A percentile compares a stretch with the other conserved stretches of the same genome.
Conservation (phyloP, 2,329 filamentous ascomycete species). For the Colletotrichum lindemuthianum region DNA sequence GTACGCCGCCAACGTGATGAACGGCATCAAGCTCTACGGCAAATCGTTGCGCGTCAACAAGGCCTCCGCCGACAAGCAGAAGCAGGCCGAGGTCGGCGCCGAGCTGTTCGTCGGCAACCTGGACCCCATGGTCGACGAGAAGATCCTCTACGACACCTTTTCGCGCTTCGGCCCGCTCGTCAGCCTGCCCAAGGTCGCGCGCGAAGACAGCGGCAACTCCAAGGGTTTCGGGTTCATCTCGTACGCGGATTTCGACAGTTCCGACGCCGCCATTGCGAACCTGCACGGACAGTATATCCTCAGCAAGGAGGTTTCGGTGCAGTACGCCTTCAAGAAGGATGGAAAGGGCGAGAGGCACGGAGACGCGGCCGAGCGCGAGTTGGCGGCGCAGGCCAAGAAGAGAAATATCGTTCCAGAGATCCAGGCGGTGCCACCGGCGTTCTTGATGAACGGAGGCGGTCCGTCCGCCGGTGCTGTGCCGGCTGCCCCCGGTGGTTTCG, state of each 20-base stretch:
- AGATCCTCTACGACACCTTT: constrained; percentile 94
- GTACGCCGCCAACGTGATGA: constrained; percentile 96
- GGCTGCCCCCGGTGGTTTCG: constrained; percentile 46
- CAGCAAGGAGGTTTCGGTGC: constrained; percentile 95
- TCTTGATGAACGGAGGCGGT: constrained; percentile 60
- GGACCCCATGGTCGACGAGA: constrained; percentile 93
- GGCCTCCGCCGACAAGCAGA: constrained; percentile 89
- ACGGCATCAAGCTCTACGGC: constrained; percentile 90
- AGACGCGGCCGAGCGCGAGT: constrained; percentile 89
- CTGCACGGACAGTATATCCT: constrained; percentile 97
- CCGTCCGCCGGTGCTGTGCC: constrained; percentile 40
- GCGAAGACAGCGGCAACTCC: constrained; percentile 86
- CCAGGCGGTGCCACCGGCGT: constrained; percentile 78
- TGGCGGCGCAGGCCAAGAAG: constrained; percentile 92
- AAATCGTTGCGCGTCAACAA: constrained; percentile 98
- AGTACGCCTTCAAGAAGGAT: constrained; percentile 99
- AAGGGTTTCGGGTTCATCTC: constrained; percentile 98
- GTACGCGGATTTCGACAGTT: constrained; percentile 92
- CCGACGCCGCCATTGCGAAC: constrained; percentile 88
- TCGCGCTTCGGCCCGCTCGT: constrained; percentile 89
- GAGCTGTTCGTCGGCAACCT: constrained; percentile 98
- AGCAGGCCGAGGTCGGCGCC: constrained; percentile 90
- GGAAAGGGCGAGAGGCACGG: constrained; percentile 97
- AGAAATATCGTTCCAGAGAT: constrained; percentile 89
- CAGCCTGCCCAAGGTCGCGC: constrained; percentile 87